Evolutionary conservation across 768 basidiomycete genomes (phyloP).

Genomic region (Goffeauzyma gilvescens): DNA sequence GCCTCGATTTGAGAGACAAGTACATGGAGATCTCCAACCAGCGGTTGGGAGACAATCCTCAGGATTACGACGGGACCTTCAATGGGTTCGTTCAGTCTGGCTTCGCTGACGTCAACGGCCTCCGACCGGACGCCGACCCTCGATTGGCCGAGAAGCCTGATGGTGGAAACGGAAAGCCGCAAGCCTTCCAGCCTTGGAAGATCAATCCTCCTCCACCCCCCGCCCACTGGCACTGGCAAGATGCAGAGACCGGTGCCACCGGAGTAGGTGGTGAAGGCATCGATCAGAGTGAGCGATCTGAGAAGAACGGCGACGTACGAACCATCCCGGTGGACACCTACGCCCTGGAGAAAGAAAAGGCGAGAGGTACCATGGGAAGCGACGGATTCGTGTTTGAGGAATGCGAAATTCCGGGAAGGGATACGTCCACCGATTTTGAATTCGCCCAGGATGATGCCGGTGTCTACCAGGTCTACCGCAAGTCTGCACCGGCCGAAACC

Average conservation of each 20-base stretch:
- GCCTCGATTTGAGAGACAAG: constrained; percentile 83
- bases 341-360: constrained; percentile 12
- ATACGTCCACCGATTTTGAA: too few relatives aligned
- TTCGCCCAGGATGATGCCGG: constrained; percentile 63
- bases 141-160: constrained; percentile 12
- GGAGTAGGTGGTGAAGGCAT: constrained; percentile 13
- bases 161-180: background rate
- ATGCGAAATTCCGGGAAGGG: constrained; percentile 52
- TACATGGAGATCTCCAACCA: constrained; percentile 77
- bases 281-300: constrained; percentile 3
- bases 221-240: constrained; percentile 78
- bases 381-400: constrained; percentile 45
- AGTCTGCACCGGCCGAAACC: constrained; percentile 8
- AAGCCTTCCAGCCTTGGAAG: constrained; percentile 46
- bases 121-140: constrained; percentile 44
- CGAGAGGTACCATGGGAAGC: constrained; percentile 9
- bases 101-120: constrained; percentile 44
- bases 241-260: constrained; percentile 30
- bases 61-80: constrained; percentile 69
- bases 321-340: constrained; percentile 10
- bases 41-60: constrained; percentile 82
- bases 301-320: constrained; percentile 3
- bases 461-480: constrained; percentile 63
- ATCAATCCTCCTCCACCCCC: constrained; percentile 85
- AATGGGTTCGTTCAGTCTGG: constrained; percentile 44